Evolutionary conservation across 1,139 yeast genomes (phyloP).

Genomic region (Magnusiomyces magnusii): DNA sequence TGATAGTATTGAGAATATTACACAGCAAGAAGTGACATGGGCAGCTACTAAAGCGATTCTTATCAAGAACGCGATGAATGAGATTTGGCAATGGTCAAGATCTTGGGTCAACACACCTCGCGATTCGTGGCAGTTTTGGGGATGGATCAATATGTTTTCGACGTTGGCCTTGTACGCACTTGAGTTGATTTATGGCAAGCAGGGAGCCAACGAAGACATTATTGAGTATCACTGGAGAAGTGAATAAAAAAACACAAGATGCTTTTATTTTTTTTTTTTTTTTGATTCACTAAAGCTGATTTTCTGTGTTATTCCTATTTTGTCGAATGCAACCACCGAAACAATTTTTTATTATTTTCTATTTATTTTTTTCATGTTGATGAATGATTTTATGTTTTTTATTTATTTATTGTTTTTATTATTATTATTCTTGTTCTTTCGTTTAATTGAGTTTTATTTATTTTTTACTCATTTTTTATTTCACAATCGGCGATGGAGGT

Average conservation of each 20-base stretch:
- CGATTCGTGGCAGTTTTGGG: conserved; percentile 79
- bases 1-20: background rate
- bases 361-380: background rate
- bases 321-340: background rate
- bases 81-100: conserved; percentile 16
- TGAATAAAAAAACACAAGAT: background rate
- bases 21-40: background rate
- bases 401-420: background rate
- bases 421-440: background rate
- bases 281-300: background rate
- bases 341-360: no score
- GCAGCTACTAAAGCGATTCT: background rate
- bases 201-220: conserved; percentile 24
- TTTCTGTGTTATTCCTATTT: background rate
- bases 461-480: no score
- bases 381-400: background rate
- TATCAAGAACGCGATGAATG: background rate
- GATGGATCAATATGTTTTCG: conserved; percentile 84
- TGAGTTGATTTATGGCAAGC: conserved; percentile 48
- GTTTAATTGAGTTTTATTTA: no score
- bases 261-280: background rate
- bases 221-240: conserved; percentile 13
- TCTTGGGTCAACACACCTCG: conserved; percentile 48
- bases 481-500: no score
- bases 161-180: conserved; percentile 72